Percentiles rank a stretch among this genome's conserved stretches.
These are phyloP conservation scores for Zoysia japonica DNA, from an alignment of 176 grass and related monocot genomes.

Conservation along the genomic window DNA sequence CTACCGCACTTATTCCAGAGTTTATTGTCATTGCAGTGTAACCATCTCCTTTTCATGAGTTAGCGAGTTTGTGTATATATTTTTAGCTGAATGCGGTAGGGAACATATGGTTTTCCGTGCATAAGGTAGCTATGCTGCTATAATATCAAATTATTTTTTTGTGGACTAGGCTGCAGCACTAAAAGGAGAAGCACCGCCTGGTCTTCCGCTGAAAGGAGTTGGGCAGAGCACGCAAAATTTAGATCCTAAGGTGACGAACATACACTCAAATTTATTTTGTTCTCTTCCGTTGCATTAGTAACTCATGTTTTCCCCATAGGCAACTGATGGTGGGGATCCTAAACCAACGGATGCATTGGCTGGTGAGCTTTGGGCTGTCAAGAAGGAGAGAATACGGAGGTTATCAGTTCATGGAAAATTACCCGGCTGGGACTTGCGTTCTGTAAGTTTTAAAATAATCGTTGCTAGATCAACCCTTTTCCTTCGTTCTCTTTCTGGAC, in stretches of 20 bases:
- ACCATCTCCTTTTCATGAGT: constrained; percentile 6
- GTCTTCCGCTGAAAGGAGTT: constrained; percentile 86
- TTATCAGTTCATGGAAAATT: constrained; percentile 81
- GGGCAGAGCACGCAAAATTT: constrained; percentile 72
- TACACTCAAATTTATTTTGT: constrained; percentile 35
- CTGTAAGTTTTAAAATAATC: constrained; percentile 56
- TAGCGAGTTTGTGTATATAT: background rate
- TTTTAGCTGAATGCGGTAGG: background rate
- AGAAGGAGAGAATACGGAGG: constrained; percentile 83
- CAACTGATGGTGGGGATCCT: constrained; percentile 54
- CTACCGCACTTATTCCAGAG: background rate
- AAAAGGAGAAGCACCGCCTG: constrained; percentile 79
- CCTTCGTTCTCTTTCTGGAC: background rate
- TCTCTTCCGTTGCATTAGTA: constrained; percentile 12
- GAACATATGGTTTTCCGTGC: constrained; percentile 5
- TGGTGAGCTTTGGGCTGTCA: constrained; percentile 91
- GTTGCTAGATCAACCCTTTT: background rate
- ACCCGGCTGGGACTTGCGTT: constrained; percentile 94
- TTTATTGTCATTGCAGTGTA: background rate
- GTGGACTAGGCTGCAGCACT: constrained; percentile 79
- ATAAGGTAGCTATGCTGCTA: constrained; percentile 16
- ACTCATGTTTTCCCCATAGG: constrained; percentile 47
- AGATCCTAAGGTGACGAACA: constrained; percentile 53
- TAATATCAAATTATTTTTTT: constrained; percentile 37
- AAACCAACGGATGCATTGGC: constrained; percentile 96